These are phyloP conservation scores for Hippophae gyantsensis DNA, from an alignment of 306 rosid species.

Conservation along the genomic window DNA sequence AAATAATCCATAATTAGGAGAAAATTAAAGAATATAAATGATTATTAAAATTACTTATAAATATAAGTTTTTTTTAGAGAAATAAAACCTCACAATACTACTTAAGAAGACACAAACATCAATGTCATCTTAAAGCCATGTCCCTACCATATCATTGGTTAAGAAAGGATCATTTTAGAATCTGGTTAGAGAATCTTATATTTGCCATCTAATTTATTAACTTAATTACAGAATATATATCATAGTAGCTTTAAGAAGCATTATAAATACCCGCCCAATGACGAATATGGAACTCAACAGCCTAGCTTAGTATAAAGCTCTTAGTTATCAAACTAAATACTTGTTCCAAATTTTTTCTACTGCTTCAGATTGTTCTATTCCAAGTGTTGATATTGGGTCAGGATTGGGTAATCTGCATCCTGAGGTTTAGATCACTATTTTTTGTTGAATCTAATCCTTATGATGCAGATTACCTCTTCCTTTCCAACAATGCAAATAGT, in stretches of 20 bases:
- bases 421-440: slow-evolving; percentile 51
- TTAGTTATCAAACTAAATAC: background rate
- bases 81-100: too few species aligned
- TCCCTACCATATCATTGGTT: slow-evolving; percentile 32
- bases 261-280: slow-evolving; percentile 38
- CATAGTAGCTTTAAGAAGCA: slow-evolving; percentile 14
- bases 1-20: too few species aligned
- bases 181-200: slow-evolving; percentile 24
- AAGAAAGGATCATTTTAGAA: slow-evolving; percentile 20
- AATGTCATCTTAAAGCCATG: slow-evolving; percentile 22
- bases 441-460: slow-evolving; percentile 36
- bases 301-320: slow-evolving; percentile 10
- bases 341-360: too few species aligned
- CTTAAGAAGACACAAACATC: slow-evolving; percentile 6
- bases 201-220: slow-evolving; percentile 8
- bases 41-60: too few species aligned
- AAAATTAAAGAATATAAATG: too few species aligned
- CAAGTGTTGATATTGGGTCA: slow-evolving; percentile 14
- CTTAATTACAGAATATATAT: slow-evolving; percentile 16
- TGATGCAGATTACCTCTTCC: slow-evolving; percentile 45
- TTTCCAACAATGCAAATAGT: slow-evolving; percentile 7
- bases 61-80: too few species aligned
- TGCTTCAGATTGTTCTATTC: too few species aligned
- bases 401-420: slow-evolving; percentile 61
- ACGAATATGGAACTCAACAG: slow-evolving; percentile 15